These are phyloP conservation scores for Magnolia changhungtana DNA, from an alignment of 164 flowering plant species.

Conservation along the genomic window DNA sequence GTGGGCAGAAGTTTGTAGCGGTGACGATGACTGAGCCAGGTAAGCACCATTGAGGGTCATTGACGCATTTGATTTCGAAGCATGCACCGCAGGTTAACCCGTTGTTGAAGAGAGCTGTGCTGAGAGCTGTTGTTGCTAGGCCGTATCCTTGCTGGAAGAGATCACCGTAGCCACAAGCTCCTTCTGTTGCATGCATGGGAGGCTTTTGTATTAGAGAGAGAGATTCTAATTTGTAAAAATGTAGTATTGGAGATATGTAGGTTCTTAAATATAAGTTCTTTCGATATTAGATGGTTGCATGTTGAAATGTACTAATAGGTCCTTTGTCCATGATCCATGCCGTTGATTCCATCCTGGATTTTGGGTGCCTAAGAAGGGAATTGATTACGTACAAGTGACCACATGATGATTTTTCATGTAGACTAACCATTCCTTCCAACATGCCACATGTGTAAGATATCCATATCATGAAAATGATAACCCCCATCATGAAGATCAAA, in stretches of 20 bases:
- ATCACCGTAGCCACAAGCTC: constrained; percentile 37
- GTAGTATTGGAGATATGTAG: not conserved
- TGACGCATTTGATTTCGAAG: constrained; percentile 23
- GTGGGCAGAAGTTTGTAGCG: constrained; percentile 35
- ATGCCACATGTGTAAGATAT: no score
- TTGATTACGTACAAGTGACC: no score
- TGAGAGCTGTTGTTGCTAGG: constrained; percentile 29
- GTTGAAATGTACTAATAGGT: not conserved
- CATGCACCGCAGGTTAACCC: constrained; percentile 28
- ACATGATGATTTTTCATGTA: no score
- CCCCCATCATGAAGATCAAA: no score
- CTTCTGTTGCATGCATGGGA: constrained; percentile 5
- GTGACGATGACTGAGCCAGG: constrained; percentile 18
- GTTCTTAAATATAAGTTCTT: no score
- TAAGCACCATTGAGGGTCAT: constrained; percentile 12
- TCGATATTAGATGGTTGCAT: no score
- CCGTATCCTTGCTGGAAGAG: constrained; percentile 28
- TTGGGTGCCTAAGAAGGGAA: no score
- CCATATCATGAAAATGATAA: no score
- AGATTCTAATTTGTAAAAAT: not conserved
- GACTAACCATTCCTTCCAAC: no score
- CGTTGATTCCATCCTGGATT: not conserved
- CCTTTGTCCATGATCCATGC: not conserved
- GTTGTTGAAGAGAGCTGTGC: constrained; percentile 29
- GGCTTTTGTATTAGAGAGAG: no score